Evolutionary conservation across 2,329 filamentous ascomycete genomes (phyloP).

Genomic region (Aspergillus tubingensis): DNA sequence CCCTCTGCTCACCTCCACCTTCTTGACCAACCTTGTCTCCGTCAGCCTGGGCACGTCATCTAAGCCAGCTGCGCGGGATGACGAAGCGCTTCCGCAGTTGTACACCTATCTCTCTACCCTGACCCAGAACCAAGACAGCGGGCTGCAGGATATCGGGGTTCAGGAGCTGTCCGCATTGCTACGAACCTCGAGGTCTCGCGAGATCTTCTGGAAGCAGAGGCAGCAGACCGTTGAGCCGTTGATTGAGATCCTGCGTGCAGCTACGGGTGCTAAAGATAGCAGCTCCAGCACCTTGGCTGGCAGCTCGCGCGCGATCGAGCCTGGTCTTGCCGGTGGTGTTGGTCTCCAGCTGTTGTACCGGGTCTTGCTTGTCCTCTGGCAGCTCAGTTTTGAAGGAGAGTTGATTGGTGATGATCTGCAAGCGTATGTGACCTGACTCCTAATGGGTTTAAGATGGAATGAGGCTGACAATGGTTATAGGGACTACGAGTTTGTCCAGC

Average conservation of each 20-base stretch:
- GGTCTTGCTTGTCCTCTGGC: constrained; percentile 90
- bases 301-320: constrained; percentile 66
- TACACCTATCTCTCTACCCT: constrained; percentile 84
- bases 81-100: constrained; percentile 76
- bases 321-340: constrained; percentile 70
- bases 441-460: background rate
- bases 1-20: constrained; percentile 83
- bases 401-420: constrained; percentile 77
- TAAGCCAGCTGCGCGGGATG: constrained; percentile 62
- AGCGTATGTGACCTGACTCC: constrained; percentile 30
- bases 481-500: constrained; percentile 86
- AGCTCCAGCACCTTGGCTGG: constrained; percentile 62
- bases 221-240: constrained; percentile 81
- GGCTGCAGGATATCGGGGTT: constrained; percentile 92
- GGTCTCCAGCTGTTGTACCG: constrained; percentile 93
- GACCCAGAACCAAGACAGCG: constrained; percentile 81
- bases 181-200: constrained; percentile 70
- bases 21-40: constrained; percentile 77
- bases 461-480: constrained; percentile 48
- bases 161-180: constrained; percentile 86
- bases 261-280: constrained; percentile 72
- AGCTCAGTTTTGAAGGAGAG: constrained; percentile 83
- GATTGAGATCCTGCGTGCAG: constrained; percentile 73
- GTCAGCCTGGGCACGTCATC: constrained; percentile 62
- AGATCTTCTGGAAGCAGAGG: constrained; percentile 88